phyloP scores from a whole-genome alignment of 805 yeast genomes.

The Cyberlindnera mrakii region DNA sequence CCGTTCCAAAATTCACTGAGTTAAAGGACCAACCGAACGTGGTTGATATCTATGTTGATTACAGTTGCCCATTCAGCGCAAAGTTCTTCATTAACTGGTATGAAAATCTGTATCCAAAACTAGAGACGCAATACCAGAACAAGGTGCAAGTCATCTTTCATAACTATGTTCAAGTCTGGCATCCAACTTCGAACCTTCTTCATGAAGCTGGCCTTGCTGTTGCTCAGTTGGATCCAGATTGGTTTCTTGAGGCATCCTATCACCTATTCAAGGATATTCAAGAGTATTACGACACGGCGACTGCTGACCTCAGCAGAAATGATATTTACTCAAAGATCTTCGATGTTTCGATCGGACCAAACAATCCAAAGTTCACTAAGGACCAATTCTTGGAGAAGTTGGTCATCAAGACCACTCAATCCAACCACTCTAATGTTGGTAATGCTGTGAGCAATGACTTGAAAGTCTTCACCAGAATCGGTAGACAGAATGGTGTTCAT shows the following conservation, averaged over 20 bases:
- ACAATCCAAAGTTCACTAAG: conserved; percentile 21
- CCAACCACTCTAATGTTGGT: conserved; percentile 45
- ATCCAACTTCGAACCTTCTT: conserved; percentile 59
- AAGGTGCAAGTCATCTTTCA: conserved; percentile 56
- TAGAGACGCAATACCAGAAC: conserved; percentile 39
- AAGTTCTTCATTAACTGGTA: conserved; percentile 55
- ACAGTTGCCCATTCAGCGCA: conserved; percentile 70
- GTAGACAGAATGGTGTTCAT: conserved; percentile 74
- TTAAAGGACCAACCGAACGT: conserved; percentile 24
- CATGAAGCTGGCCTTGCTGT: conserved; percentile 72
- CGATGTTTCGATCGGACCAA: conserved; percentile 41
- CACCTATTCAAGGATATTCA: conserved; percentile 50
- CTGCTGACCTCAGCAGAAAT: conserved; percentile 46
- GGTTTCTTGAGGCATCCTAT: conserved; percentile 52
- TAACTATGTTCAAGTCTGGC: conserved; percentile 90
- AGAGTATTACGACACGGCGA: conserved; percentile 56
- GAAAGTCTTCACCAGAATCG: conserved; percentile 67
- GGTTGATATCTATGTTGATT: conserved; percentile 65
- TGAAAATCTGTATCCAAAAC: conserved; percentile 44
- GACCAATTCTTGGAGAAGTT: conserved; percentile 28
- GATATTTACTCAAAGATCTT: conserved; percentile 50
- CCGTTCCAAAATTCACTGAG: conserved; percentile 10
- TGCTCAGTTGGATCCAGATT: conserved; percentile 46
- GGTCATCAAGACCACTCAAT: conserved; percentile 18
- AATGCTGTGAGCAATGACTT: conserved; percentile 54